A percentile compares a stretch with the other conserved stretches of the same genome.
Evolutionary conservation across 768 basidiomycete genomes (phyloP).

Genomic region (Mycena leptocephala): DNA sequence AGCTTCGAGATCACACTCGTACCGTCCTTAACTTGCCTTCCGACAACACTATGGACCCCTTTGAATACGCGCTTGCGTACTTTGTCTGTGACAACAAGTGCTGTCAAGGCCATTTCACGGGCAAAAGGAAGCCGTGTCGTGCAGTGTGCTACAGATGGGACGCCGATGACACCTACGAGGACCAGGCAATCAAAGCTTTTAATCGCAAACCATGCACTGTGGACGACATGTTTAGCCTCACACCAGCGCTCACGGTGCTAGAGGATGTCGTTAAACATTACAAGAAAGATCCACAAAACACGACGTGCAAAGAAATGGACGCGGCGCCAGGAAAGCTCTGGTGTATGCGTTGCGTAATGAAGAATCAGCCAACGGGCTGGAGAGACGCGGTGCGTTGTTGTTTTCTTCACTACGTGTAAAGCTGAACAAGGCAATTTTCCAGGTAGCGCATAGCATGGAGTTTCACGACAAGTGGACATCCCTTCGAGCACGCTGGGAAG

Average conservation of each 20-base stretch:
- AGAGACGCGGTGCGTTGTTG: constrained; percentile 18
- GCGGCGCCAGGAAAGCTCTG: constrained; percentile 8
- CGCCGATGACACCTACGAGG: background rate
- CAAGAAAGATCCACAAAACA: constrained; percentile 14
- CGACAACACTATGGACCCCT: constrained; percentile 4
- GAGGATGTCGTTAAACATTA: constrained; percentile 11
- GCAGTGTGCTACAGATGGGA: background rate
- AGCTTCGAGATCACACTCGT: constrained; percentile 8
- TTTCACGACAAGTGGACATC: constrained; percentile 6
- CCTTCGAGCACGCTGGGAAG: constrained; percentile 3
- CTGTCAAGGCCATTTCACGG: constrained; percentile 19
- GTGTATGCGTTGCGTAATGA: constrained; percentile 16
- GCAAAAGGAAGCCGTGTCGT: background rate
- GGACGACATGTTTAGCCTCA: background rate
- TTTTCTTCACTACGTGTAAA: background rate
- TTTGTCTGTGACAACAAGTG: constrained; percentile 1
- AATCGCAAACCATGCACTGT: background rate
- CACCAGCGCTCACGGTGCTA: background rate
- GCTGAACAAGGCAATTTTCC: background rate
- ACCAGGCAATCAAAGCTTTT: background rate
- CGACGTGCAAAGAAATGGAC: constrained; percentile 27
- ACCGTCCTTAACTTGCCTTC: background rate
- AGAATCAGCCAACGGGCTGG: constrained; percentile 22
- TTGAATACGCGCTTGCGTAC: constrained; percentile 7
- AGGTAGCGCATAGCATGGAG: background rate